Base-by-base conservation (phyloP, 352 stramenopile genomes). In the Globisporangium cylindrosporum region DNA sequence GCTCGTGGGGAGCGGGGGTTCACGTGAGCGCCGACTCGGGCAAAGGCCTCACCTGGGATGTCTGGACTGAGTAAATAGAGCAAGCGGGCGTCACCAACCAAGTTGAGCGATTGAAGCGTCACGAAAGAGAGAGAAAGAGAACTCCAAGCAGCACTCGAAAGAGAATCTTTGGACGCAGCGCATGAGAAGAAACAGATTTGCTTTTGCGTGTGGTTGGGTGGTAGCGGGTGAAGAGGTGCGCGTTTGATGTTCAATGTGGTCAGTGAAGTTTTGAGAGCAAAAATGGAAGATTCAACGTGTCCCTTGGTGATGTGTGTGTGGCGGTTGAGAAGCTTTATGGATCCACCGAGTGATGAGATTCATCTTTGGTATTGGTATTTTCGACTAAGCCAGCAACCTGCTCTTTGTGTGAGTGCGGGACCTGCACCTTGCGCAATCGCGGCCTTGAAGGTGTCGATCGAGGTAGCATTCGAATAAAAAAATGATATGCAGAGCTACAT, bases 61-160 rank as follows among this genome's bases (percentile, higher is more conserved):
- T 29, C 10, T 59, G 53, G 53, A 29, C 25, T 15, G 54, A 38
- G 27, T 32, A 20, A 38, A 15, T 32, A 20, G 5, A 27, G 15
- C 9, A 27, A 22, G 53, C 9, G 4, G 4, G 15, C 18, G 14
- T 18, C 41, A 20, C 27, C 5, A 18, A 24, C 12, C 25, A n/a
- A 25, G 27, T 27, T 48, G 55, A 29, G 55, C n/a, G 29, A 20
- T 41, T 61, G 55, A 60, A 60, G 55, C 53, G n/a, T 29, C 53
- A 32, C 32, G 27, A 8, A 29, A 29, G n/a, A 34, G 51, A 57
- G 22, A 57, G 49, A 57, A 12, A 57, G 49, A 18, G 22, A 29
- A 12, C 5, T 10, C 14, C n/a, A 43, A 34, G 34, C 54, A 27
- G n/a, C 54, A 22, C 27, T 51, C 18, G 43, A 51, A 51, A 22